Conservation (phyloP, 2,329 filamentous ascomycete species). For the Aspergillus pseudonomiae region DNA sequence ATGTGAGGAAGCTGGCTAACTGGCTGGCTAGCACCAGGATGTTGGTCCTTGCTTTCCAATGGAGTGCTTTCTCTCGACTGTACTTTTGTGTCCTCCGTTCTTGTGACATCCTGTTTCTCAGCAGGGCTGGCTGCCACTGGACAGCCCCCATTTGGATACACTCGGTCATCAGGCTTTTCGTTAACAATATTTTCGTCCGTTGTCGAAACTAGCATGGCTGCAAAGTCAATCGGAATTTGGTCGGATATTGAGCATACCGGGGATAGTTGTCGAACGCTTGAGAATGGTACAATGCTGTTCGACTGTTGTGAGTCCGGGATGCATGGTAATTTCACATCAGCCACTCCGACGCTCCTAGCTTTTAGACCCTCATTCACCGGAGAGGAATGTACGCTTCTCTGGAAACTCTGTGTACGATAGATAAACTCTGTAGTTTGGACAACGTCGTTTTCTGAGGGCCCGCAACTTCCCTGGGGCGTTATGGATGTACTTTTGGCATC, state of each 20-base stretch:
- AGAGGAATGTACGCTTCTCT: slow-evolving; percentile 13
- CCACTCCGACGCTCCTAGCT: neutral
- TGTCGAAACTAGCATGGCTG: slow-evolving; percentile 31
- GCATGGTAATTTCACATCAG: neutral
- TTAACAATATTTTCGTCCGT: slow-evolving; percentile 12
- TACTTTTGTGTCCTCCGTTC: neutral
- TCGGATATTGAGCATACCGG: slow-evolving; percentile 18
- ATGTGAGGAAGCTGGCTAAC: neutral
- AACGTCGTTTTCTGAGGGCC: slow-evolving; percentile 1
- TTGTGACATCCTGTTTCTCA: neutral
- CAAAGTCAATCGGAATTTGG: slow-evolving; percentile 31
- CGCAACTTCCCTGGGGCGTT: slow-evolving; percentile 2
- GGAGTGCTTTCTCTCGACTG: neutral
- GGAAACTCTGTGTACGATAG: slow-evolving; percentile 22
- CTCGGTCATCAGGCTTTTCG: neutral
- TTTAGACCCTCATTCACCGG: slow-evolving; percentile 5
- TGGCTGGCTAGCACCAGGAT: neutral
- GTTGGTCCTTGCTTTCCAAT: neutral
- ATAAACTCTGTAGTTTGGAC: slow-evolving; percentile 23
- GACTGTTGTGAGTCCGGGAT: slow-evolving; percentile 11
- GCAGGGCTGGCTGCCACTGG: neutral
- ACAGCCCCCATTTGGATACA: neutral
- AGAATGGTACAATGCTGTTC: slow-evolving; percentile 37
- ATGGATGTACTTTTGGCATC: neutral
- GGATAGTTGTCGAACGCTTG: slow-evolving; percentile 30